Base-by-base conservation (phyloP, 2,329 filamentous ascomycete species). In the Sporothrix mexicana region DNA sequence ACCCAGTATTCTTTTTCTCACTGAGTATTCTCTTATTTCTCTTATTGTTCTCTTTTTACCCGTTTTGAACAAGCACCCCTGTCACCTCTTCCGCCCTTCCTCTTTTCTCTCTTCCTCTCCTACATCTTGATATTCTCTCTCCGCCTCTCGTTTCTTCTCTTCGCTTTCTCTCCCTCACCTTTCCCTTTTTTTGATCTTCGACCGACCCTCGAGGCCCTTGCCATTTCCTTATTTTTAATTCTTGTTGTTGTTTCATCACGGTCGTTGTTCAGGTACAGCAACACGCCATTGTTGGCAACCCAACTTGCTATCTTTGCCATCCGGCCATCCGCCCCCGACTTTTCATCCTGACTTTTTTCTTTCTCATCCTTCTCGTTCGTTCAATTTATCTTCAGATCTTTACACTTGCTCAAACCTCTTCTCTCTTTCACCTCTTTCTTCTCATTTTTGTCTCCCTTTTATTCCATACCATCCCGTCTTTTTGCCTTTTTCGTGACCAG, bases 241-340 rank as follows among this genome's bases (percentile, higher is more conserved):
- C 30, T 36, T 36, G 30, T 36, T 15, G 20, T 47, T 61, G 53
- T 49, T 61, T 75, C 70, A 69, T 70, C 74, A 70, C 55, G 53
- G 45, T 30, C n/a, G 20, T 45, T 53, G 25, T 30, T 68, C 47
- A 68, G 66, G 64, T 23, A 53, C 30, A 70, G 47, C 73, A 47
- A 75, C 76, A 77, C 70, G 66, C 71, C 66, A 45, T 57, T 43
- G 17, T 57, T 23, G 67, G 43, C 30, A 69, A 57, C 5, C 30
- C 30, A 36, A 7, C 7, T 36, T 36, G 30, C 30, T 36, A 36
- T 7, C 30, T 36, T 36, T 36, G 30, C 53, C 49, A 15, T 55
- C 53, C 41, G 20, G 36, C 20, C 13, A 30, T 25, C 43, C 53
- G 15, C 53, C 59, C 30, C 30, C 30, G 7, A 36, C 30, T 20